Evolutionary conservation across 2,329 filamentous ascomycete species (phyloP), one percentile per base, ranked within the genome.

Genomic region (Akanthomyces lecanii): DNA sequence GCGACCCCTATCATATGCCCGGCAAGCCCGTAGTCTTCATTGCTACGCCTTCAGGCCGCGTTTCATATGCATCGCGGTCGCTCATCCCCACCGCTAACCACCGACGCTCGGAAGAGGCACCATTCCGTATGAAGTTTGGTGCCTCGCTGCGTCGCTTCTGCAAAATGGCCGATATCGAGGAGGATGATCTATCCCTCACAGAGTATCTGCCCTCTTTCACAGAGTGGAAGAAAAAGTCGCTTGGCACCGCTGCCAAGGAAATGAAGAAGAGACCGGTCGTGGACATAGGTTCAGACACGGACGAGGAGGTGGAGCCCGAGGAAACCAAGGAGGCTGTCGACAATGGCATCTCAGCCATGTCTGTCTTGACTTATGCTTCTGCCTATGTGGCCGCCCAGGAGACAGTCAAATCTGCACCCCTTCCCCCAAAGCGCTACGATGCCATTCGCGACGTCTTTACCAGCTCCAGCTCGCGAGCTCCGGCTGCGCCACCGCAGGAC

Each of bases 21-120:
- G 75, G 77, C 36, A 77, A 76, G 56, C 81, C 82, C 4, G 72
- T 83, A 5, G 80, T 84, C 30, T 79, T 79, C 63, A 75, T 83
- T 57, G 78, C 79, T 25, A 74, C 75, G 38, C 77, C 79, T 3
- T 76, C 76, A 16, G 81, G 81, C 21, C 77, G 77, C 60, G 79
- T 80, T 30, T 72, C 79, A 1, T 81, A 82, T 64, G 76, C 81
- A 21, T 84, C 82, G 10, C 77, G 82, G 23, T 77, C 75, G 3
- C 76, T 73, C 66, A 72, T 74, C 40, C 69, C 71, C 50, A 75
- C 76, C 1, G 67, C 68, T 25, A 77, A 75, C 52, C 68, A 74
- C 62, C 72, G 71, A 47, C 71, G 73, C 59, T 70, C 69, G 8
- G 70, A 72, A 11, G 74, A 77, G 56, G 68, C 68, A 44, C 74